phyloP scores from a whole-genome alignment of 257 asterid species.

The Catharanthus roseus region DNA sequence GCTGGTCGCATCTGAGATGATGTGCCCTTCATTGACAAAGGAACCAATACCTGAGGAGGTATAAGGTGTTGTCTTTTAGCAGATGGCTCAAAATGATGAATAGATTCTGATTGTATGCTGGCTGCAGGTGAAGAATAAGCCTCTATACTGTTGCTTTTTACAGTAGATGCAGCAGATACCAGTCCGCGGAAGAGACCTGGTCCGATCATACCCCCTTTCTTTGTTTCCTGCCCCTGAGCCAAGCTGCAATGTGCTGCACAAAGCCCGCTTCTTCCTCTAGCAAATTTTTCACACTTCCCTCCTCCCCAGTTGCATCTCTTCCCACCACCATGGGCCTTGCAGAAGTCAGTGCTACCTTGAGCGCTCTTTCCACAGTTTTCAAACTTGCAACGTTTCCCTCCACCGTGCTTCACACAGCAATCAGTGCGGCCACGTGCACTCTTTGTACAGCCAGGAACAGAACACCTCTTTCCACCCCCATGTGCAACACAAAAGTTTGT shows the following conservation, averaged over 20 bases:
- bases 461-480: slow-evolving; percentile 91
- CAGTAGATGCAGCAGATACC: slow-evolving; percentile 36
- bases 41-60: slow-evolving; percentile 85
- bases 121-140: slow-evolving; percentile 45
- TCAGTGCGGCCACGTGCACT: slow-evolving; percentile 93
- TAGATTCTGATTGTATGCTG: slow-evolving; percentile 52
- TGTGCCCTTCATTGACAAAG: slow-evolving; percentile 72
- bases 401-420: slow-evolving; percentile 84
- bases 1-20: slow-evolving; percentile 30
- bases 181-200: slow-evolving; percentile 75
- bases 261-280: slow-evolving; percentile 78
- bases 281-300: slow-evolving; percentile 82
- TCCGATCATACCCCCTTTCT: slow-evolving; percentile 51
- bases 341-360: slow-evolving; percentile 88
- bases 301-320: slow-evolving; percentile 82
- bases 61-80: slow-evolving; percentile 53
- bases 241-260: slow-evolving; percentile 86
- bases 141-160: slow-evolving; percentile 32
- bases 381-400: slow-evolving; percentile 75
- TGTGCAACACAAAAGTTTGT: slow-evolving; percentile 86
- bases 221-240: slow-evolving; percentile 46
- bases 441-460: slow-evolving; percentile 67
- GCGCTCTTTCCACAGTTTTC: slow-evolving; percentile 93
- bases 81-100: slow-evolving; percentile 35
- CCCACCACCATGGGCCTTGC: slow-evolving; percentile 98